Evolutionary conservation across 108 stramenopile species (phyloP).

Genomic region (Fistulifera pelliculosa): DNA sequence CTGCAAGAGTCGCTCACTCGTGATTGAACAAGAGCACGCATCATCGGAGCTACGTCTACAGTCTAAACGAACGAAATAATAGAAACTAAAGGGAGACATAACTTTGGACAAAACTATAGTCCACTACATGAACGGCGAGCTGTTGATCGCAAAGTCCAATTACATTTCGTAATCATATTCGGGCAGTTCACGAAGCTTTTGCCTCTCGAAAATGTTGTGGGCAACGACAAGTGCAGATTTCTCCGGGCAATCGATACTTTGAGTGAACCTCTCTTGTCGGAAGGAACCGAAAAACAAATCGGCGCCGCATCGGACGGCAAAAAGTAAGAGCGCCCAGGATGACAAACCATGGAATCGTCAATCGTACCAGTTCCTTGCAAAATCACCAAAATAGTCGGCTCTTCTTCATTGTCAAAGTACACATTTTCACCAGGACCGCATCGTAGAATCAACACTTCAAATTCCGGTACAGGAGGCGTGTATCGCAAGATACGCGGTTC

Average conservation of each 20-base stretch:
- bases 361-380: slow-evolving; percentile 63
- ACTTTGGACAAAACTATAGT: too few relatives aligned
- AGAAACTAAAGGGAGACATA: too few relatives aligned
- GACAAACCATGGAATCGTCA: slow-evolving; percentile 49
- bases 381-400: slow-evolving; percentile 58
- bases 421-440: slow-evolving; percentile 54
- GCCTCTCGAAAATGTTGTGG: slow-evolving; percentile 28
- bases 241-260: slow-evolving; percentile 66
- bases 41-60: too few relatives aligned
- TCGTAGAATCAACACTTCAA: slow-evolving; percentile 65
- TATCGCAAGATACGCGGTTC: slow-evolving; percentile 66
- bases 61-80: too few relatives aligned
- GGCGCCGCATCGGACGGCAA: slow-evolving; percentile 30
- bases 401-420: slow-evolving; percentile 31
- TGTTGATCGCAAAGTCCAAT: too few relatives aligned
- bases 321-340: slow-evolving; percentile 52
- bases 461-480: slow-evolving; percentile 70
- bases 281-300: slow-evolving; percentile 38
- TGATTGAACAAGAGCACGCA: too few relatives aligned
- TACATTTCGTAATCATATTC: too few relatives aligned
- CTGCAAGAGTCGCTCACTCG: too few relatives aligned
- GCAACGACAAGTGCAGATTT: slow-evolving; percentile 47
- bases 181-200: slow-evolving; percentile 2
- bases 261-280: slow-evolving; percentile 45
- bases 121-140: too few relatives aligned